Conservation (phyloP, 129 eudicot genomes). For the Mikania micrantha region DNA sequence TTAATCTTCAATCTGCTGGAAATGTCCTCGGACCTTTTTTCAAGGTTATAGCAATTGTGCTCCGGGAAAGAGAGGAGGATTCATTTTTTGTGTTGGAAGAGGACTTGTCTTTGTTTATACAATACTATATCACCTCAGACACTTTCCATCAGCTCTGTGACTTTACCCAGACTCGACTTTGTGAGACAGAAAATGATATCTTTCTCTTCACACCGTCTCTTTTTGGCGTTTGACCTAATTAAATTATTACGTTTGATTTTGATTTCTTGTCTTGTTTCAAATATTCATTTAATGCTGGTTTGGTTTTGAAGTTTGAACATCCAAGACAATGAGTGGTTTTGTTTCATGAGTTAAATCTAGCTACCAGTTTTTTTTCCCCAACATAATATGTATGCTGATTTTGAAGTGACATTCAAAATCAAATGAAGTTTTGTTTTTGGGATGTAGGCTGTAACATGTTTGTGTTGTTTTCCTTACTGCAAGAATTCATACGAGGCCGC, state of each 20-base stretch:
- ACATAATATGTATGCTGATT: too few relatives aligned
- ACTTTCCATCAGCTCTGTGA: background rate
- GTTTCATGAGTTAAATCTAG: too few relatives aligned
- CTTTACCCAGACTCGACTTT: background rate
- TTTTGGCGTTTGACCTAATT: background rate
- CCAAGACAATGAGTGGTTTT: background rate
- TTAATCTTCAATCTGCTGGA: background rate
- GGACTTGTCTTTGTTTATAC: background rate
- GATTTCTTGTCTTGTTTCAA: background rate
- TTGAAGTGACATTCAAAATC: too few relatives aligned
- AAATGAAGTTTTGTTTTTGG: too few relatives aligned
- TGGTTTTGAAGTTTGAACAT: background rate
- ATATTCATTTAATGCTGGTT: background rate
- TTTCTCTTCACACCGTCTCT: background rate
- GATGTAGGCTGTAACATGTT: too few relatives aligned
- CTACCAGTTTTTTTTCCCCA: too few relatives aligned
- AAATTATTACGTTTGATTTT: background rate
- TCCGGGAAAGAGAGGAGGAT: background rate
- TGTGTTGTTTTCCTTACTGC: too few relatives aligned
- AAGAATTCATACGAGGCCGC: too few relatives aligned
- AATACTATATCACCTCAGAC: background rate
- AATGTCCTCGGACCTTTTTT: background rate
- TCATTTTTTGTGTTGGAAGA: background rate
- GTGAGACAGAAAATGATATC: background rate
- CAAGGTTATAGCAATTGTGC: background rate